phyloP scores from a whole-genome alignment of 768 basidiomycete species.

The Tylopilus sp. region DNA sequence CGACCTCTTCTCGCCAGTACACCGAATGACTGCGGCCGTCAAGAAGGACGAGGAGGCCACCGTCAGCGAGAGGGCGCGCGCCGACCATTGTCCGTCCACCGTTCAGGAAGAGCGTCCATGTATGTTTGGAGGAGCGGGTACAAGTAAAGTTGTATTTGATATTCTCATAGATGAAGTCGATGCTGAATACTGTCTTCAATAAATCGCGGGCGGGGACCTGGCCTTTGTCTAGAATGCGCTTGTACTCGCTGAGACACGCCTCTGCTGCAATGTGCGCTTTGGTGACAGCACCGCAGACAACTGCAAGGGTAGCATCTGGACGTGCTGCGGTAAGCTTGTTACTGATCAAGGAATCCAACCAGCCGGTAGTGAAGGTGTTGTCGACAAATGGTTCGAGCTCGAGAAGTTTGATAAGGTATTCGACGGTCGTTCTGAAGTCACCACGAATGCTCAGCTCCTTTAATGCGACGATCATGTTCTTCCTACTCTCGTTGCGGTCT shows the following conservation, averaged over 20 bases:
- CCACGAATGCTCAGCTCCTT: slow-evolving; percentile 99
- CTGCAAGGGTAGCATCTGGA: slow-evolving; percentile 88
- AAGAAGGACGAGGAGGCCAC: slow-evolving; percentile 86
- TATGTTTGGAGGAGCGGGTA: slow-evolving; percentile 81
- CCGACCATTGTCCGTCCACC: slow-evolving; percentile 92
- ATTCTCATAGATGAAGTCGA: slow-evolving; percentile 98
- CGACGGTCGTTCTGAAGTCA: slow-evolving; percentile 97
- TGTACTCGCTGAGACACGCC: slow-evolving; percentile 89
- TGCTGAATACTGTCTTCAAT: slow-evolving; percentile 92
- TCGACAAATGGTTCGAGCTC: slow-evolving; percentile 95
- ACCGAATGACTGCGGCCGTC: slow-evolving; percentile 95
- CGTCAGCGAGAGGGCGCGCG: slow-evolving; percentile 89
- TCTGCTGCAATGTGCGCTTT: slow-evolving; percentile 92
- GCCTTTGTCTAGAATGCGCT: slow-evolving; percentile 93
- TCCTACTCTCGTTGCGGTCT: slow-evolving; percentile 90
- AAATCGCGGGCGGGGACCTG: slow-evolving; percentile 95
- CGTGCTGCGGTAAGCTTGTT: slow-evolving; percentile 96
- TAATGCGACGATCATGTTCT: slow-evolving; percentile 99
- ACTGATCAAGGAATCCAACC: slow-evolving; percentile 96
- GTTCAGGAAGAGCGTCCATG: slow-evolving; percentile 95
- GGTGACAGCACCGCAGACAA: slow-evolving; percentile 93
- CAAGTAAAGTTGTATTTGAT: slow-evolving; percentile 94
- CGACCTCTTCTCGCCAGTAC: slow-evolving; percentile 98
- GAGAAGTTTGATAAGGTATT: slow-evolving; percentile 97
- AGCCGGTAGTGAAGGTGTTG: slow-evolving; percentile 97